Evolutionary conservation across 164 flowering plant genomes (phyloP).

Genomic region (Macadamia tetraphylla): DNA sequence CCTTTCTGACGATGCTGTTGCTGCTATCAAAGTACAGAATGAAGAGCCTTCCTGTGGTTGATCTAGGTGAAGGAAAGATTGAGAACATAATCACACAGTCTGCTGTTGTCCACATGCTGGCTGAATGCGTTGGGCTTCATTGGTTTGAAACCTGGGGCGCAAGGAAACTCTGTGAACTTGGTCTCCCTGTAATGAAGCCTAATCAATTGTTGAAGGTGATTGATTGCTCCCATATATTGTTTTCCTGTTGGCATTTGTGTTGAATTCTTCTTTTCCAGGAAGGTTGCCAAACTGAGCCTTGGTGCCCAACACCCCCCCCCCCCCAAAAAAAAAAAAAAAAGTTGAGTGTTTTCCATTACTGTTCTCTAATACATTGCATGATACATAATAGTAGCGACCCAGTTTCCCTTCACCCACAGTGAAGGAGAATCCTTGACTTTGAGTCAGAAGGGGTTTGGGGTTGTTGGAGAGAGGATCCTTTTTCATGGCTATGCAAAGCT

Average conservation of each 20-base stretch:
- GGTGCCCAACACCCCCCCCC: neutral
- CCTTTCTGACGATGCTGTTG: conserved; percentile 85
- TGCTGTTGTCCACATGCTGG: conserved; percentile 91
- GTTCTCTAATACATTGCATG: no score
- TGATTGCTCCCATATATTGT: neutral
- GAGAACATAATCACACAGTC: conserved; percentile 85
- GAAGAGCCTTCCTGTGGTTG: conserved; percentile 96
- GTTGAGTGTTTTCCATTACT: no score
- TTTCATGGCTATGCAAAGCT: neutral
- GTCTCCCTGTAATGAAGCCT: conserved; percentile 72
- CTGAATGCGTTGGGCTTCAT: conserved; percentile 87
- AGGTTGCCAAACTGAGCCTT: no score
- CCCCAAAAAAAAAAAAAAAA: no score
- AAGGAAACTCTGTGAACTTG: conserved; percentile 66
- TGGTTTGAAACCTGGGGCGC: conserved; percentile 97
- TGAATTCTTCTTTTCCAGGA: neutral
- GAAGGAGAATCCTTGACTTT: no score
- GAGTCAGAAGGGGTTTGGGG: no score
- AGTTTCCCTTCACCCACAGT: no score
- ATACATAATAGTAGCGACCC: no score
- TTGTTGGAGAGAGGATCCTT: neutral
- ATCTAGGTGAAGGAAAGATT: conserved; percentile 63
- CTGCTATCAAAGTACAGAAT: conserved; percentile 93
- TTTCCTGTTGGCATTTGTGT: neutral
- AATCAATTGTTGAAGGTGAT: conserved; percentile 54